Evolutionary conservation across 176 grass and related monocot species (phyloP).

Genomic region (Carex cristatella): DNA sequence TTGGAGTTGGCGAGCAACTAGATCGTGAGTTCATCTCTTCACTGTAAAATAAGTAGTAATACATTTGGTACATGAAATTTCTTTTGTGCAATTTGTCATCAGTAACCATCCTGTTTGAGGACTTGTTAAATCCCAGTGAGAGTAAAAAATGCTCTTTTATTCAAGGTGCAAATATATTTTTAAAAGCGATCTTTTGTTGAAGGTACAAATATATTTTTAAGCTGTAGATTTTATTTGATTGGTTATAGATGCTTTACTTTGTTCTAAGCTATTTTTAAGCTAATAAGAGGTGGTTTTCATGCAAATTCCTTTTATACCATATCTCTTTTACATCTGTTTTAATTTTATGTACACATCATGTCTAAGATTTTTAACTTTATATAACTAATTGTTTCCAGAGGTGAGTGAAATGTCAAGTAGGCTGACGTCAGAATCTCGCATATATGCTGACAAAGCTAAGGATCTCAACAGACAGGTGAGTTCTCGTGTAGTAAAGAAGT

Average conservation of each 20-base stretch:
- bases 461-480: conserved; percentile 77
- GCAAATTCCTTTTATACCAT: background rate
- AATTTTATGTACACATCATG: background rate
- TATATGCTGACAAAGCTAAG: conserved; percentile 83
- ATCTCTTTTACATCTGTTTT: background rate
- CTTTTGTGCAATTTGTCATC: background rate
- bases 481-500: background rate
- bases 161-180: background rate
- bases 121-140: background rate
- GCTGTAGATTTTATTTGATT: background rate
- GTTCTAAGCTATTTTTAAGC: background rate
- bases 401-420: conserved; percentile 79
- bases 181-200: background rate
- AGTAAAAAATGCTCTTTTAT: background rate
- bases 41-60: background rate
- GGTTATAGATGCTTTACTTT: background rate
- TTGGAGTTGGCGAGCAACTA: conserved; percentile 92
- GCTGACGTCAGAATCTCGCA: conserved; percentile 78
- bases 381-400: conserved; percentile 41
- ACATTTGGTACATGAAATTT: conserved; percentile 17
- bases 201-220: background rate
- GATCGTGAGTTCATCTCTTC: conserved; percentile 51
- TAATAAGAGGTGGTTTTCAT: background rate
- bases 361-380: background rate
- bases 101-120: background rate